Evolutionary conservation across 495 filamentous ascomycete genomes (phyloP), one percentile per base, ranked within the genome.

Genomic region (Aspergillus homomorphus): DNA sequence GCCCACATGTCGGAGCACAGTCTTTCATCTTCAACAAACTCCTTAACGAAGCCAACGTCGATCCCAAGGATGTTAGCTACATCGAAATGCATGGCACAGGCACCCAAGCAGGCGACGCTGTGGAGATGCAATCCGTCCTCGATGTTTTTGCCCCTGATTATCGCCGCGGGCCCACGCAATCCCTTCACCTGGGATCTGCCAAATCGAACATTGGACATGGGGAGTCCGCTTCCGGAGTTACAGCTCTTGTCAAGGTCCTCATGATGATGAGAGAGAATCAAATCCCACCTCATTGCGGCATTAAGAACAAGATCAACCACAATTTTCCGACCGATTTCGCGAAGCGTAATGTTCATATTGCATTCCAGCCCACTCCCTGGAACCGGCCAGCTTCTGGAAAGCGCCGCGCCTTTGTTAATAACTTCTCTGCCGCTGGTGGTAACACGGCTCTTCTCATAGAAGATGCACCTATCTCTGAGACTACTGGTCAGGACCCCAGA

Each of bases 41-140:
- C 42, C 76, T 92, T 15, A 81, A 86, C 45, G 79, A 88, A 38
- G 86, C 88, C 10, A 82, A 87, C 42, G 78, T 89, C 5, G 83
- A 90, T 54, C 87, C 90, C 2, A 81, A 83, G 53, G 86, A 92
- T 49, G 73, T 93, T 20, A 85, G 85, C 73, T 94, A 93, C 60
- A 84, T 94, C 15, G 90, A 95, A 67, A 91, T 92, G 84, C 90
- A 95, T 67, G 90, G 90, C n/a, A 94, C 90, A 0, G 90, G 90
- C 9, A 93, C 90, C 0, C 89, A 91, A 66, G 89, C 87, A 19
- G 90, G 90, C 10, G 90, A 95, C 69, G 84, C 82, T 0, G 85
- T 84, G 0, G 90, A 95, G 69, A 90, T 93, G 87, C 71, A 79
- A 33, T 90, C 88, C 10, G 88, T 94, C 38, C 84, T 86, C 16